Conservation (phyloP, 2,329 filamentous ascomycete genomes). For the Xylaria hypoxylon region DNA sequence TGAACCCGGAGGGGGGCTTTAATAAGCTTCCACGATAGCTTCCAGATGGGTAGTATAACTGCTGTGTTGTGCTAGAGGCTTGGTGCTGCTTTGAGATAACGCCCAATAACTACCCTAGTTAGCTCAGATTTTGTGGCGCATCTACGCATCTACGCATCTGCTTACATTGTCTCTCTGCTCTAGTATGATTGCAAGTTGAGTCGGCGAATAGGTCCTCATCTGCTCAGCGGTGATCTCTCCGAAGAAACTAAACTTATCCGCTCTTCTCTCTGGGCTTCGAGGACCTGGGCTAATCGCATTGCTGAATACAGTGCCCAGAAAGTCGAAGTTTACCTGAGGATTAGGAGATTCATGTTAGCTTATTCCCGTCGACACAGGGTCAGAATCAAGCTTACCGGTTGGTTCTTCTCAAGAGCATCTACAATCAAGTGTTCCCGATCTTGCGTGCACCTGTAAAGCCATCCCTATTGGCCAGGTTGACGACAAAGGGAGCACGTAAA, state of each 20-base stretch:
- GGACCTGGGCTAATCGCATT: conserved; percentile 51
- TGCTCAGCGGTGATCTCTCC: conserved; percentile 58
- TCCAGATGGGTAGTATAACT: conserved; percentile 40
- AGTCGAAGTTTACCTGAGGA: conserved; percentile 43
- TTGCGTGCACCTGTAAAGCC: conserved; percentile 74
- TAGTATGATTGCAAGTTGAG: conserved; percentile 62
- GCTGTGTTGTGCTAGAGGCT: not conserved
- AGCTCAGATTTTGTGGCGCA: not conserved
- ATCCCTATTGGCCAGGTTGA: conserved; percentile 69
- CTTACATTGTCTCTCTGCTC: conserved; percentile 63
- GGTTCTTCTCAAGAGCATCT: conserved; percentile 50
- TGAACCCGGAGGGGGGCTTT: conserved; percentile 39
- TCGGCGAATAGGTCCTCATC: conserved; percentile 58
- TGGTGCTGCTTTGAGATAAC: conserved; percentile 44
- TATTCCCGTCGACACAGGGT: not conserved
- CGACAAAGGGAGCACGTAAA: conserved; percentile 70
- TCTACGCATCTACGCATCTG: conserved; percentile 1
- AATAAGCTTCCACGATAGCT: conserved; percentile 13
- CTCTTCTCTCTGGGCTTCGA: conserved; percentile 56
- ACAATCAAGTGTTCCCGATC: conserved; percentile 56
- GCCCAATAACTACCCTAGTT: conserved; percentile 48
- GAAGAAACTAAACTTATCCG: conserved; percentile 59
- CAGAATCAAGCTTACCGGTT: conserved; percentile 40
- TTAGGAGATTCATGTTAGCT: conserved; percentile 7
- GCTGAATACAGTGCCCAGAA: conserved; percentile 54